Evolutionary conservation across 805 yeast genomes (phyloP), one percentile per base, ranked within the genome.

Genomic region (Wickerhamiella qilinensis): DNA sequence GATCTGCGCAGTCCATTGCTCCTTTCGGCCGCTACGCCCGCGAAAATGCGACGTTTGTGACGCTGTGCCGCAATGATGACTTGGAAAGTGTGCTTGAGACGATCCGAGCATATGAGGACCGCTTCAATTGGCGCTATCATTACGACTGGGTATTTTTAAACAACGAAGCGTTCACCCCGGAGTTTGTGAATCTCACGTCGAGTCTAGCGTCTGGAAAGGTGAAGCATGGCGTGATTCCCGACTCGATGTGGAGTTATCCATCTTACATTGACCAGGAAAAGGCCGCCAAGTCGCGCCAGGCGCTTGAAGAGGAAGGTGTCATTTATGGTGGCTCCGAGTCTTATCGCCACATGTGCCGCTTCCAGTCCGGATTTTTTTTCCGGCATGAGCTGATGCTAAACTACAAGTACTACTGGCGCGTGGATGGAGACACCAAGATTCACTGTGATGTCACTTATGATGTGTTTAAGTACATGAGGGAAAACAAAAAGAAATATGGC

Each of bases 71-170:
- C 46, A 78, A 81, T 51, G 53, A 59, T 11, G 88, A 81, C 42
- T 56, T 80, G 3, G 71, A 66, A 52, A 60, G 59, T 16, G 61
- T 80, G 50, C 56, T 77, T 8, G 67, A 67, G 34, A 67, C 86
- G 2, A 70, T 80, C 37, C 68, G 73, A 46, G 65, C 67, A 39
- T 69, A 74, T 36, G 80, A 79, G 50, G 77, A 71, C 46, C 59
- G 86, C 30, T 79, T 77, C 59, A 79, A 80, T 57, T 30, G 51
- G 33, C 60, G 64, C 37, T 77, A 56, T 51, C 68, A 72, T 48
- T 78, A 80, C 50, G 88, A 79, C 54, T 80, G 84, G 81, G 76
- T 77, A 2, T 80, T 80, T 48, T 55, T 80, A 31, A 81, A 80
- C 53, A 84, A 80, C 51, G 67, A 63, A 43, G 70, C 68, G 3